Evolutionary conservation across 2,329 filamentous ascomycete genomes (phyloP), one percentile per base, ranked within the genome.

Genomic region (Xylaria hypoxylon): DNA sequence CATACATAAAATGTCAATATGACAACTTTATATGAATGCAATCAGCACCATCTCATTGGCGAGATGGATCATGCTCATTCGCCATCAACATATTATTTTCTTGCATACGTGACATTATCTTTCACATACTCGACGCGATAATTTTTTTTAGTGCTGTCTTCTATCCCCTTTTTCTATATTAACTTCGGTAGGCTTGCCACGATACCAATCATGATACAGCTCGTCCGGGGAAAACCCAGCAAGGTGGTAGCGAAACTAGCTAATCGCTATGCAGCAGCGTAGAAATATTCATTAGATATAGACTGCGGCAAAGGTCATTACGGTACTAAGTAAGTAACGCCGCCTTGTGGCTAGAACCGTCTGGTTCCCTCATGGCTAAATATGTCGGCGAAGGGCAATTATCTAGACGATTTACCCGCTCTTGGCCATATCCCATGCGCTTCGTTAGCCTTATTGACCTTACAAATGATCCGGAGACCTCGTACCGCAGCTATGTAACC

Each of bases 41-140:
- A 75, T 73, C 74, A 74, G 73, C 73, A 70, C 74, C 74, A 72
- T 75, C 69, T 68, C 70, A 64, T 70, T 28, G 59, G 61, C 62
- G 59, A 62, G 69, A 70, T 74, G 75, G 71, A 73, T 66, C 62
- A 70, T 73, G 74, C 73, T 73, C 71, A 74, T 76, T 77, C 61
- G 70, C 70, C 63, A 65, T 66, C 53, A 67, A 67, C 31, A 50
- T 44, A 48, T 55, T 38, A 2, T 57, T 33, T 11, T 42, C 26
- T 26, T 55, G 31, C 35, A 47, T 40, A 40, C 40, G 61, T 63
- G 60, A 64, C 31, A 31, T 56, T 28, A 35, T 65, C 6, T 28
- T 22, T 58, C 17, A 22, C 19, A 52, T 47, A 24, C 10, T 6
- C 6, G 13, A 62, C 44, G 58, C 35, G 55, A 59, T n/a, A n/a